Conservation (phyloP, 805 yeast species). For the Schwanniomyces vanrijiae region DNA sequence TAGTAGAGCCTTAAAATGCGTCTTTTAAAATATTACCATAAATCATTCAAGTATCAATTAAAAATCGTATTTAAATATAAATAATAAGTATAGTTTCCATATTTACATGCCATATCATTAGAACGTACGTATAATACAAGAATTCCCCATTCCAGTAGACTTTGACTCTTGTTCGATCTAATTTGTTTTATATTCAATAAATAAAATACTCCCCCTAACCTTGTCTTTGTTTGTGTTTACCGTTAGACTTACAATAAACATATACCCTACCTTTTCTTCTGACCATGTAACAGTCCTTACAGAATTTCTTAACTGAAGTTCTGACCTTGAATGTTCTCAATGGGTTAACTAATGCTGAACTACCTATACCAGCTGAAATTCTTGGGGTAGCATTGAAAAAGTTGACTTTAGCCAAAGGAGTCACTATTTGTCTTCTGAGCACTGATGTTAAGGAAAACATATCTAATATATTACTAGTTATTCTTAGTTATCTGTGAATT, state of each 20-base stretch:
- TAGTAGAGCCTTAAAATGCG: constrained; percentile 1
- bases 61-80: background rate
- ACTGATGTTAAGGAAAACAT: constrained; percentile 20
- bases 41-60: constrained; percentile 1
- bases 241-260: constrained; percentile 89
- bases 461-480: background rate
- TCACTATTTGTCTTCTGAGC: constrained; percentile 14
- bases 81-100: background rate
- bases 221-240: constrained; percentile 93
- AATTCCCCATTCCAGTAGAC: background rate
- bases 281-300: constrained; percentile 85
- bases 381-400: constrained; percentile 12
- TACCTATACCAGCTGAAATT: constrained; percentile 6
- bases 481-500: too few species aligned
- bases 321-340: constrained; percentile 84
- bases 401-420: constrained; percentile 12
- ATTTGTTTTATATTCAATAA: too few species aligned
- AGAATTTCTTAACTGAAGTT: constrained; percentile 90
- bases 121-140: background rate
- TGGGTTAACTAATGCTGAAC: constrained; percentile 10
- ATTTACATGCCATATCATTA: background rate
- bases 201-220: constrained; percentile 36
- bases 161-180: too few species aligned
- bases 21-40: background rate
- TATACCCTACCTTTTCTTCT: constrained; percentile 94